Evolutionary conservation across 2,329 filamentous ascomycete genomes (phyloP), one percentile per base, ranked within the genome.

Genomic region (Monosporascus sp.): DNA sequence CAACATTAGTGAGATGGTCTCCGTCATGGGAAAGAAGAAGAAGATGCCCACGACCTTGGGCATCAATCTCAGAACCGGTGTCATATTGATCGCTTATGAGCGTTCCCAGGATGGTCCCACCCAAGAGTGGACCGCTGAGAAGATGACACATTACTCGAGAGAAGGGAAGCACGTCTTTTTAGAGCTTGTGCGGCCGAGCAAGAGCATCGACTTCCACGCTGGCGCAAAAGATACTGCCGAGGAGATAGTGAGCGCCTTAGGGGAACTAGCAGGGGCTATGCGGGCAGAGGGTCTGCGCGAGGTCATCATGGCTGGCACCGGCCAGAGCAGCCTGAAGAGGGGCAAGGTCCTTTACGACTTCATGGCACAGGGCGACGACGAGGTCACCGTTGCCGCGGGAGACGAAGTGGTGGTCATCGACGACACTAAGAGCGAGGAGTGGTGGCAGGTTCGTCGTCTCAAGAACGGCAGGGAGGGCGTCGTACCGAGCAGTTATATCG

Each of bases 131-230:
- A 88, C 87, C 1, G 93, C 91, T 1, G 92, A 97, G 44, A 94
- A 89, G 68, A 87, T 99, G 79, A 91, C 88, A n/a, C 90, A 97
- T 70, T 97, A 97, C 70, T 97, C 92, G 22, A 90, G 96, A 53
- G 94, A 99, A 74, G 94, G 93, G 37, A 99, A 99, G 68, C 94
- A 97, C 70, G 89, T 99, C 15, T 99, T 99, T 66, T 79, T 99
- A 68, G 94, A 99, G 69, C 78, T 99, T 47, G 87, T 97, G 49
- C 80, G 87, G 51, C 94, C 94, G 6, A 96, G 90, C 72, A 97
- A 93, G 75, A 97, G 91, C 68, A 79, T 97, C 53, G 94, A 99
- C 72, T 95, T 99, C 60, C 94, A 99, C 69, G 95, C 94, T 18
- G 94, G 94, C 44, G 91, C 92, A 46, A 99, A 97, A 72, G 94